Percentiles rank a stretch among this genome's conserved stretches.
phyloP scores from a whole-genome alignment of 148 eudicot species.

The Spergularia bocconei region DNA sequence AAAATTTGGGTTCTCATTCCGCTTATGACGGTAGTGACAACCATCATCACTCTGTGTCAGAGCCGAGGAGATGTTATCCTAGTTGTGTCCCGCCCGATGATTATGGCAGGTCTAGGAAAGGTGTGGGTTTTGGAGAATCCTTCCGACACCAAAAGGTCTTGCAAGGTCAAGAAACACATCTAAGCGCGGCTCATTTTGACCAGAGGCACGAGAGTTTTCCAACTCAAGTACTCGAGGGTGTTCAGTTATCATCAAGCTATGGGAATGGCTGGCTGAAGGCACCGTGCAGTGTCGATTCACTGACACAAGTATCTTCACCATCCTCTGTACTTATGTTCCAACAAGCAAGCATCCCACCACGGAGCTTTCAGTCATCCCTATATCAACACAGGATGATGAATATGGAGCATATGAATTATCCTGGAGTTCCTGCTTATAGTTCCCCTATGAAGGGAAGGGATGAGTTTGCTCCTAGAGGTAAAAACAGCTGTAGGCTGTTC shows the following conservation, averaged over 20 bases:
- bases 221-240: slow-evolving; percentile 39
- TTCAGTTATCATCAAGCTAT: slow-evolving; percentile 38
- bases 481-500: slow-evolving; percentile 68
- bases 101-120: slow-evolving; percentile 33
- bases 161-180: slow-evolving; percentile 98
- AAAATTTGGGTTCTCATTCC: slow-evolving; percentile 62
- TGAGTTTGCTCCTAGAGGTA: slow-evolving; percentile 37
- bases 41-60: slow-evolving; percentile 42
- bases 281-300: slow-evolving; percentile 6
- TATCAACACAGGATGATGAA: slow-evolving; percentile 21
- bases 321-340: slow-evolving; percentile 70
- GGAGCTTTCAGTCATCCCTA: slow-evolving; percentile 23
- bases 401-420: slow-evolving; percentile 16
- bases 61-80: slow-evolving; percentile 41
- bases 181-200: slow-evolving; percentile 35
- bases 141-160: slow-evolving; percentile 78
- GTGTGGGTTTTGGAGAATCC: slow-evolving; percentile 50
- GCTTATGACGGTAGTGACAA: slow-evolving; percentile 42
- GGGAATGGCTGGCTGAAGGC: slow-evolving; percentile 45
- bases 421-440: slow-evolving; percentile 20
- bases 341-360: slow-evolving; percentile 34
- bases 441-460: slow-evolving; percentile 29
- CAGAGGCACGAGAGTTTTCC: slow-evolving; percentile 20
- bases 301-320: slow-evolving; percentile 47
- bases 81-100: slow-evolving; percentile 33